phyloP scores from a whole-genome alignment of 116 monocot species.

The Dioscorea cayenensis region DNA sequence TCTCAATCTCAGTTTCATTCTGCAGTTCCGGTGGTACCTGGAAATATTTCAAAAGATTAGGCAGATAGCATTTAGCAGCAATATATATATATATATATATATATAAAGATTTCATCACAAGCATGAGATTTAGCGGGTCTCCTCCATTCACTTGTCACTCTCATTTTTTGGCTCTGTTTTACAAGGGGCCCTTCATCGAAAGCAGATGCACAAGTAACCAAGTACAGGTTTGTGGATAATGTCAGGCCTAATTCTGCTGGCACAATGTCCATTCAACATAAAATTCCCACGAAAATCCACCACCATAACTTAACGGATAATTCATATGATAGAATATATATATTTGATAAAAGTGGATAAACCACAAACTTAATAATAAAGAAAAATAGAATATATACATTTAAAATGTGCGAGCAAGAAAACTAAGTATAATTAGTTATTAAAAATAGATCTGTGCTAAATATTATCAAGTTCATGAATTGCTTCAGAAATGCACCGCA shows the following conservation, averaged over 20 bases:
- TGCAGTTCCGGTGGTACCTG: slow-evolving; percentile 62
- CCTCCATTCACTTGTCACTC: neutral
- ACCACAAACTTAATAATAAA: no score
- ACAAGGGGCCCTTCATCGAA: neutral
- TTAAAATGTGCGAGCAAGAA: no score
- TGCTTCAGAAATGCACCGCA: no score
- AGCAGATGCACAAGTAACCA: neutral
- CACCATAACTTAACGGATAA: neutral
- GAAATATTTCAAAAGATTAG: neutral
- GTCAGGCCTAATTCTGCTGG: neutral
- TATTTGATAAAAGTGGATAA: no score
- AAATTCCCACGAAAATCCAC: neutral
- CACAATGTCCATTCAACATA: neutral
- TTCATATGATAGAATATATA: no score
- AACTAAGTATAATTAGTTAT: no score
- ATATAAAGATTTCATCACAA: neutral
- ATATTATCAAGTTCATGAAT: no score
- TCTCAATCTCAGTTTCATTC: slow-evolving; percentile 10
- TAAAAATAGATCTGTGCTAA: no score
- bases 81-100: no score
- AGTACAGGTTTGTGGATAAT: neutral
- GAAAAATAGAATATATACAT: no score
- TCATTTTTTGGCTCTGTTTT: no score
- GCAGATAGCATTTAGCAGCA: neutral
- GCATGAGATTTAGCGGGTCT: neutral